phyloP scores from a whole-genome alignment of 2,329 filamentous ascomycete species.

The Sphaerulina populicola region DNA sequence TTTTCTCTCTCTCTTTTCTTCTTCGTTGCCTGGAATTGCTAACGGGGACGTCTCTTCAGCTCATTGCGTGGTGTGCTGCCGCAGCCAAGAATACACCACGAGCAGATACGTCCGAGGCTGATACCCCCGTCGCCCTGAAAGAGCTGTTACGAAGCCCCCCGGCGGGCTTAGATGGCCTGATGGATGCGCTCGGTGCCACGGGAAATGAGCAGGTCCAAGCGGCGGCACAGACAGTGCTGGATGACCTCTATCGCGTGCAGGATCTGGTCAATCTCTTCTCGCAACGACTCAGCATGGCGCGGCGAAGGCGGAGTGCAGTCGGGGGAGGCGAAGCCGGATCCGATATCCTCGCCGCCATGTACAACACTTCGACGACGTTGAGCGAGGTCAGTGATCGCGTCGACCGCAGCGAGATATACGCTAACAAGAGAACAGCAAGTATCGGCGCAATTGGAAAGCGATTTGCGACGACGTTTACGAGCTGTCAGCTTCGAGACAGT shows the following conservation, averaged over 20 bases:
- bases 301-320: constrained; percentile 1
- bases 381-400: constrained; percentile 1
- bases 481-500: constrained; percentile 5
- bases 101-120: not conserved
- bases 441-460: constrained; percentile 4
- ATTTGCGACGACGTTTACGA: constrained; percentile 3
- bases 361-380: constrained; percentile 3
- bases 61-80: constrained; percentile 6
- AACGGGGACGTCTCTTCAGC: not conserved
- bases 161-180: not conserved
- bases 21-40: not conserved
- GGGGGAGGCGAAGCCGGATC: not conserved
- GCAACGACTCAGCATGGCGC: constrained; percentile 1
- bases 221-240: constrained; percentile 1
- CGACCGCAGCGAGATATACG: not conserved
- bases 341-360: constrained; percentile 4
- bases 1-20: no score
- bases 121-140: constrained; percentile 1
- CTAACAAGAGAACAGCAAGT: constrained; percentile 1
- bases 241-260: constrained; percentile 5
- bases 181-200: not conserved
- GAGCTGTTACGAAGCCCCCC: constrained; percentile 1
- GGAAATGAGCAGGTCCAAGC: not conserved
- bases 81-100: constrained; percentile 4
- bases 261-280: constrained; percentile 5